Base-by-base conservation (phyloP, 2,329 filamentous ascomycete species). In the Hansfordia pulvinata region DNA sequence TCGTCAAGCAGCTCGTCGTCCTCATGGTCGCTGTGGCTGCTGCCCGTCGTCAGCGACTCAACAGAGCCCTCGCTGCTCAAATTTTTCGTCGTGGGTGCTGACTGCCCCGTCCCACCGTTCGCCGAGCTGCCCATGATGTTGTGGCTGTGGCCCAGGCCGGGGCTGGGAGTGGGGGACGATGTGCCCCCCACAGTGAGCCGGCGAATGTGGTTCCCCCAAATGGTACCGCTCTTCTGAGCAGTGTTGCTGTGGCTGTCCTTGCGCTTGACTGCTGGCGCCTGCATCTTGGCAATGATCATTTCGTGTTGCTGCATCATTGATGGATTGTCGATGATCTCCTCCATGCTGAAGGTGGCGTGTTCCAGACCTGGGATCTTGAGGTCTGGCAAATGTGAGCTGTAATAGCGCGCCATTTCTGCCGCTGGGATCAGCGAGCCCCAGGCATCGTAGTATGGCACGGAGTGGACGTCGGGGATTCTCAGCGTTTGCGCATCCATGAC, bases 271-370 rank as follows among this genome's bases (percentile, higher is more conserved):
- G 38, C 34, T 7, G 36, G 28, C 7, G 23, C 23, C 20, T 42
- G 41, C 27, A 40, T 38, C 26, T 44, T 46, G 2, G 44, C 36
- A 15, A 50, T 43, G 28, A 50, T 46, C 20, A 50, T 29, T 31
- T 62, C 60, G 32, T 63, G 56, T 30, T 69, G 64, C 10, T 51
- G 46, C 20, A 52, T 43, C 54, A 66, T 62, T 13, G 60, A 65
- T 5, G 64, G 60, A 33, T 64, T 44, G 9, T 58, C 47, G n/a
- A 67, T 43, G 13, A 69, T 50, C 17, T 68, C 63, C 25, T 62
- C 60, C 27, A 60, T 54, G 0, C 52, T 54, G 5, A 63, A 40
- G 8, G 43, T 40, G 10, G 36, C 44, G 10, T 36, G 37, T 18
- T 56, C 53, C 5, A 54, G 40, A 3, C 54, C 57, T 0, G 47